Conservation (phyloP, 371 early-diverging fungal species). For the Mortierella sp. region DNA sequence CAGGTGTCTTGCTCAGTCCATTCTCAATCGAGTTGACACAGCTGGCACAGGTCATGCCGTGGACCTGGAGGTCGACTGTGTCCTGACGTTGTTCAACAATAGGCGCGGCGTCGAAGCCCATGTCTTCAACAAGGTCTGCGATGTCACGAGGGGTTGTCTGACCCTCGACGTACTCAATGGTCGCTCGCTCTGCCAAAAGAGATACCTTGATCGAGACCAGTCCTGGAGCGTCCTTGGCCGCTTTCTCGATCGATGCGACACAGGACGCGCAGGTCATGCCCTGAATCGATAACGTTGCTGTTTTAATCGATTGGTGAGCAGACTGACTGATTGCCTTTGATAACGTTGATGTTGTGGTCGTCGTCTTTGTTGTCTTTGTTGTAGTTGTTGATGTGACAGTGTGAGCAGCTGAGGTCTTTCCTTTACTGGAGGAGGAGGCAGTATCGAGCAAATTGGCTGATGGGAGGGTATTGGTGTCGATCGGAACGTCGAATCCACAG, state of each 20-base stretch:
- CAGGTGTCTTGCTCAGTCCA: constrained; percentile 65
- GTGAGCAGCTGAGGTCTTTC: no score
- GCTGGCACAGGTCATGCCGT: constrained; percentile 91
- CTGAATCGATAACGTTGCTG: constrained; percentile 60
- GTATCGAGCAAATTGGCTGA: not conserved
- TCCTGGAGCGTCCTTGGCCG: constrained; percentile 60
- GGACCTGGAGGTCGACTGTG: constrained; percentile 76
- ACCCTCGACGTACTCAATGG: constrained; percentile 69
- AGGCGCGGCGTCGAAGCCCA: constrained; percentile 85
- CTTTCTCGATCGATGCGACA: constrained; percentile 81
- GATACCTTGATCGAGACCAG: constrained; percentile 68
- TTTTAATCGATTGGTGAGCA: constrained; percentile 15
- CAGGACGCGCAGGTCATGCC: constrained; percentile 94
- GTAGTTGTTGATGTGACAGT: not conserved
- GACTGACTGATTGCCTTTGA: constrained; percentile 18
- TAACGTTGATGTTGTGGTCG: constrained; percentile 3
- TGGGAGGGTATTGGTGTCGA: constrained; percentile 9
- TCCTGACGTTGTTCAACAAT: constrained; percentile 48
- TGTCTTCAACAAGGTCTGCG: constrained; percentile 72
- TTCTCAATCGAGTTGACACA: constrained; percentile 84
- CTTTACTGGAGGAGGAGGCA: not conserved
- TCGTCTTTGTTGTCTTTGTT: not conserved
- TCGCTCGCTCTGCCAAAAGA: constrained; percentile 86
- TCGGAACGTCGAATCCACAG: constrained; percentile 66
- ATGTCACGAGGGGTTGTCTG: constrained; percentile 58